Conservation (phyloP, 257 asterid genomes). For the Dorcoceras hygrometricum region DNA sequence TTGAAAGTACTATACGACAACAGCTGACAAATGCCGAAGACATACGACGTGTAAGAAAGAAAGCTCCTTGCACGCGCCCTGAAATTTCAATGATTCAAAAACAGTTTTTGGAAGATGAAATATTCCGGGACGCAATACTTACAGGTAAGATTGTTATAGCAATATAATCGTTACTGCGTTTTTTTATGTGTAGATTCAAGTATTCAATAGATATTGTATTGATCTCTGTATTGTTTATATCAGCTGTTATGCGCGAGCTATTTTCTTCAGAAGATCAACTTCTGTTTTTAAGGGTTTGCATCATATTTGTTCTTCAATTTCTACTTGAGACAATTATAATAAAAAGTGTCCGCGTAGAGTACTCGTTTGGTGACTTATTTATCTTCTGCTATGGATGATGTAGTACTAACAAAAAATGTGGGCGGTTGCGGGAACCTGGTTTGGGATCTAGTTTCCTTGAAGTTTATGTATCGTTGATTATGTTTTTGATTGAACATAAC, state of each 20-base stretch:
- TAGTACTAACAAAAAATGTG: slow-evolving; percentile 5
- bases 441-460: slow-evolving; percentile 8
- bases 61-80: slow-evolving; percentile 80
- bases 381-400: not conserved
- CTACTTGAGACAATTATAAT: not conserved
- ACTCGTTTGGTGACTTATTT: slow-evolving; percentile 3
- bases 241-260: not conserved
- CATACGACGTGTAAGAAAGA: slow-evolving; percentile 77
- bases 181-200: slow-evolving; percentile 1
- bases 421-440: slow-evolving; percentile 2
- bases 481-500: not conserved
- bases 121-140: slow-evolving; percentile 48
- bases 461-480: not conserved
- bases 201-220: not conserved
- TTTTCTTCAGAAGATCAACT: not conserved
- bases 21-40: slow-evolving; percentile 68
- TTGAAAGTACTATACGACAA: slow-evolving; percentile 61
- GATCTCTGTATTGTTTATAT: not conserved
- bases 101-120: slow-evolving; percentile 59
- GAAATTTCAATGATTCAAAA: slow-evolving; percentile 68
- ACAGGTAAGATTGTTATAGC: slow-evolving; percentile 48
- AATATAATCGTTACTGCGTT: slow-evolving; percentile 17
- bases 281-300: not conserved
- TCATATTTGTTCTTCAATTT: slow-evolving; percentile 8
- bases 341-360: slow-evolving; percentile 1